Conservation (phyloP, 164 flowering plant genomes). For the Dillenia turbinata region DNA sequence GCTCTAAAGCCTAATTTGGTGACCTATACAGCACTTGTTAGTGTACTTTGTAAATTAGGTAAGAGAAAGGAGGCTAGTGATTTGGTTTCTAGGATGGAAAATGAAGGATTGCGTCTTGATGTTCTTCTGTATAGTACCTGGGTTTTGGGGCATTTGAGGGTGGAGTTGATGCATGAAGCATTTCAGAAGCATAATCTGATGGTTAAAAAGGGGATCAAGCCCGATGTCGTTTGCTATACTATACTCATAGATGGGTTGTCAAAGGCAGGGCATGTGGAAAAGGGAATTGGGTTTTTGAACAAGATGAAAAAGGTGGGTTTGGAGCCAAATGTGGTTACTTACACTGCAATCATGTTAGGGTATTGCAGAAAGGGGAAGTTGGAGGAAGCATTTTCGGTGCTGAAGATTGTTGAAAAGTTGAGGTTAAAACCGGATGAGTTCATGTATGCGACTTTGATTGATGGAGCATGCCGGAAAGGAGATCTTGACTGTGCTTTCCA, state of each 20-base stretch:
- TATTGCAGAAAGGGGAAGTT: slow-evolving; percentile 65
- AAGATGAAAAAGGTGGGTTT: slow-evolving; percentile 53
- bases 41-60: slow-evolving; percentile 52
- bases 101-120: slow-evolving; percentile 50
- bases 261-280: slow-evolving; percentile 62
- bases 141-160: slow-evolving; percentile 55
- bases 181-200: slow-evolving; percentile 43
- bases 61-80: slow-evolving; percentile 43
- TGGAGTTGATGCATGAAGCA: slow-evolving; percentile 42
- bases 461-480: slow-evolving; percentile 54
- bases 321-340: slow-evolving; percentile 61
- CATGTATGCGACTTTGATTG: slow-evolving; percentile 58
- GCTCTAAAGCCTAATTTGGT: slow-evolving; percentile 45
- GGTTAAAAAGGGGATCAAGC: slow-evolving; percentile 42
- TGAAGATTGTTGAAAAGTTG: slow-evolving; percentile 37
- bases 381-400: slow-evolving; percentile 54
- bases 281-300: slow-evolving; percentile 58
- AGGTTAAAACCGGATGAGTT: slow-evolving; percentile 61
- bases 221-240: slow-evolving; percentile 57
- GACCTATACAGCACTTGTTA: slow-evolving; percentile 53
- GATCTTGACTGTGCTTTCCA: slow-evolving; percentile 48
- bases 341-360: slow-evolving; percentile 59
- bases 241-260: slow-evolving; percentile 71
- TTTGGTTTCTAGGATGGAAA: slow-evolving; percentile 51
- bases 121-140: slow-evolving; percentile 68